These are phyloP conservation scores for Corynespora cassiicola DNA, from an alignment of 2,329 filamentous ascomycete species.

Conservation along the genomic window DNA sequence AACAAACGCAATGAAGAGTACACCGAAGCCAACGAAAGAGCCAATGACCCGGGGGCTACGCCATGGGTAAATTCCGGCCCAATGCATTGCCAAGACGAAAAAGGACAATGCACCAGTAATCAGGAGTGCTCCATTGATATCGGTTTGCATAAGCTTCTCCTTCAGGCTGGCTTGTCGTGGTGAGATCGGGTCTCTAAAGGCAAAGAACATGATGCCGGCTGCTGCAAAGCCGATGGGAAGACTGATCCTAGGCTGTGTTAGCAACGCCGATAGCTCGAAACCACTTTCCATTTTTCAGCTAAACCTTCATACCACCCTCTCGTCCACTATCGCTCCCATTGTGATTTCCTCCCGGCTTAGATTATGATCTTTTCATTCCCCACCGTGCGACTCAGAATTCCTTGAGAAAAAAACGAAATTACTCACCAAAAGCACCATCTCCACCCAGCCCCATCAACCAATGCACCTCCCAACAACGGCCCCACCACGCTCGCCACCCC, in stretches of 20 bases:
- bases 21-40: conserved; percentile 55
- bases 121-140: conserved; percentile 28
- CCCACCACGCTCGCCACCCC: conserved; percentile 48
- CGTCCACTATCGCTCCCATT: no score
- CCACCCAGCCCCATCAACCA: conserved; percentile 51
- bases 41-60: conserved; percentile 52
- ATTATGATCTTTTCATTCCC: no score
- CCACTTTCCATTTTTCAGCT: no score
- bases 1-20: conserved; percentile 52
- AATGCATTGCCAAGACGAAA: conserved; percentile 37
- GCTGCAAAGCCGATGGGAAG: conserved; percentile 52
- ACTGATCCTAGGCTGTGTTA: conserved; percentile 40
- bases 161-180: conserved; percentile 15
- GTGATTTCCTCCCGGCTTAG: no score
- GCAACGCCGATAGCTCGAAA: background rate
- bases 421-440: conserved; percentile 46
- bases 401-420: background rate
- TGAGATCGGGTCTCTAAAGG: conserved; percentile 22
- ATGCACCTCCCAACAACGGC: conserved; percentile 50
- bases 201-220: conserved; percentile 26
- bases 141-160: conserved; percentile 30
- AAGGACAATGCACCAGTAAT: conserved; percentile 26
- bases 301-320: no score
- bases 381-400: no score
- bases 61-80: conserved; percentile 50